Evolutionary conservation across 164 flowering plant species (phyloP).

Genomic region (Tetrastigma voinierianum): DNA sequence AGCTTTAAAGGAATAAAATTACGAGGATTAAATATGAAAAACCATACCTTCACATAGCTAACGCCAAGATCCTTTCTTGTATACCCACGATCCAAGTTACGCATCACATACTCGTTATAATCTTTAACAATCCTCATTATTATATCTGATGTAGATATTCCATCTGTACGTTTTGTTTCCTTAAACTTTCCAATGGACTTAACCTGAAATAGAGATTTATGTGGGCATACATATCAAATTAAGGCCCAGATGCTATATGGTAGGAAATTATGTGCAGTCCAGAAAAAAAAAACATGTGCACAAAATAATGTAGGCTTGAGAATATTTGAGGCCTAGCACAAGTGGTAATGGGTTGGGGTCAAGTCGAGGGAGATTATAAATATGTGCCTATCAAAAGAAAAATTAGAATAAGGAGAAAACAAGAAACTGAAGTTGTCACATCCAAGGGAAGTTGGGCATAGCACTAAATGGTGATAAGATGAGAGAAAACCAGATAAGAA

Average conservation of each 20-base stretch:
- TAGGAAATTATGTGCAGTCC: background rate
- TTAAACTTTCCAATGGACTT: slow-evolving; percentile 37
- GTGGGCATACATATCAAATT: background rate
- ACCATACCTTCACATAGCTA: slow-evolving; percentile 25
- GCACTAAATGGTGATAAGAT: background rate
- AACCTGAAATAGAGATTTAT: slow-evolving; percentile 21
- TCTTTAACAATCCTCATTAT: slow-evolving; percentile 31
- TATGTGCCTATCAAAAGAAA: no score
- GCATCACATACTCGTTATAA: slow-evolving; percentile 24
- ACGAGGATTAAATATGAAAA: background rate
- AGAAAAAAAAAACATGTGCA: background rate
- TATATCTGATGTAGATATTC: slow-evolving; percentile 45
- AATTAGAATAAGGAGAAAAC: background rate
- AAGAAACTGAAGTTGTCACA: background rate
- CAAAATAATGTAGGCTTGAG: background rate
- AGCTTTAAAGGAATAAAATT: background rate
- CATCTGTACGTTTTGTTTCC: slow-evolving; percentile 44
- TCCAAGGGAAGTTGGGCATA: background rate
- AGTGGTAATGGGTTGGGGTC: no score
- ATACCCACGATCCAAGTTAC: slow-evolving; percentile 19
- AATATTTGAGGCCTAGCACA: no score
- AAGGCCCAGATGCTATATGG: background rate
- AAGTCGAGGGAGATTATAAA: no score
- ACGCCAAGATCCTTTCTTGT: slow-evolving; percentile 27
- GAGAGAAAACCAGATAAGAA: background rate